These are phyloP conservation scores for Zelonia costaricensis DNA, from an alignment of 208 protist genomes.

Conservation along the genomic window DNA sequence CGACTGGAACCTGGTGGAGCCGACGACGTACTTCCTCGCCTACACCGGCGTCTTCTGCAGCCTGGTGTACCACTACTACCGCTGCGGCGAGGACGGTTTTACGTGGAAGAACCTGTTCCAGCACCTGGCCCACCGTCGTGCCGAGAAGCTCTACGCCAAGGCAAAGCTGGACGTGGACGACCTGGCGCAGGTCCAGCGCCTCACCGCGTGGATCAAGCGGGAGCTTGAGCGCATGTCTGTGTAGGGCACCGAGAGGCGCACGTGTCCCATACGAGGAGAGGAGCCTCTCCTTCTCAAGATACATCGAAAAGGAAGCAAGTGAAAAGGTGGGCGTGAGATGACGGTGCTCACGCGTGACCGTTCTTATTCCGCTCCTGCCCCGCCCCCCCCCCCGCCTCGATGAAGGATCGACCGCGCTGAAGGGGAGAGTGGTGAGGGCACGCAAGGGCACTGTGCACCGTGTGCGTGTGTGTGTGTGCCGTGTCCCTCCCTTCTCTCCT, in stretches of 20 bases:
- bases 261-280: not conserved
- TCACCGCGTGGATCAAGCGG: slow-evolving; percentile 28
- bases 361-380: not conserved
- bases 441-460: not conserved
- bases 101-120: slow-evolving; percentile 59
- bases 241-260: not conserved
- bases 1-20: slow-evolving; percentile 89
- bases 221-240: slow-evolving; percentile 29
- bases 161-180: slow-evolving; percentile 30
- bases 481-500: not conserved
- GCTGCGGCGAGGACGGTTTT: slow-evolving; percentile 45
- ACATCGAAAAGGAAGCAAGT: not conserved
- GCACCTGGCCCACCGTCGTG: slow-evolving; percentile 30
- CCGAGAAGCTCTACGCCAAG: slow-evolving; percentile 38
- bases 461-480: not conserved
- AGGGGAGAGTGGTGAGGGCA: too few relatives aligned
- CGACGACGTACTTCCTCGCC: slow-evolving; percentile 82
- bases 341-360: not conserved
- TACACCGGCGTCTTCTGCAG: slow-evolving; percentile 64
- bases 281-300: too few relatives aligned
- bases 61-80: slow-evolving; percentile 73
- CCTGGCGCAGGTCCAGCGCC: slow-evolving; percentile 36
- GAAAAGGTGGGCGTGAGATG: too few relatives aligned
- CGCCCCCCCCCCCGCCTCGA: too few relatives aligned
- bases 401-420: too few relatives aligned